Evolutionary conservation across 2,329 filamentous ascomycete species (phyloP).

Genomic region (Aspergillus tubingensis): DNA sequence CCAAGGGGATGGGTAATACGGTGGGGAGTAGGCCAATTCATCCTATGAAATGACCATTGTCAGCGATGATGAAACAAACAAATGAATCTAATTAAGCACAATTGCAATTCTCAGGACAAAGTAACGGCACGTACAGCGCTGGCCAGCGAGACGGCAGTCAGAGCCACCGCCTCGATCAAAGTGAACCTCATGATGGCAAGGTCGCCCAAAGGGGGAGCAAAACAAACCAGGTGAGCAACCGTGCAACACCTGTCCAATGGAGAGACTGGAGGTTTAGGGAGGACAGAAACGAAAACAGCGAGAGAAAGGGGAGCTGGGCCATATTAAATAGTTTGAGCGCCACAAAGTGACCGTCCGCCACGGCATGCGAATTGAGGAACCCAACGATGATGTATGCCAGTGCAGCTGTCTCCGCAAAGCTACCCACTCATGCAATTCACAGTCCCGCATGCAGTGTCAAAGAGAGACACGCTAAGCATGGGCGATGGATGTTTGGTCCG

Average conservation of each 20-base stretch:
- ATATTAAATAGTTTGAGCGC: conserved; percentile 7
- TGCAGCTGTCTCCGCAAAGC: conserved; percentile 2
- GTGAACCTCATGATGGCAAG: conserved; percentile 37
- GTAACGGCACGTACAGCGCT: conserved; percentile 30
- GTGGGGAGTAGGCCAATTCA: conserved; percentile 54
- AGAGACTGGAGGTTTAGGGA: neutral
- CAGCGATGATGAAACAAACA: conserved; percentile 1
- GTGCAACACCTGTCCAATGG: conserved; percentile 1
- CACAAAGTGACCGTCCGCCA: neutral
- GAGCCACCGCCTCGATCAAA: conserved; percentile 35
- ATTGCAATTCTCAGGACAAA: neutral
- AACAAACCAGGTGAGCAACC: neutral
- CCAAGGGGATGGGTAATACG: conserved; percentile 86
- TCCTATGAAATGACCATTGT: conserved; percentile 14
- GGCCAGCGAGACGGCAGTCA: conserved; percentile 35
- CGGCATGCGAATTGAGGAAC: neutral
- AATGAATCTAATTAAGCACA: no score
- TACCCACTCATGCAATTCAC: conserved; percentile 2
- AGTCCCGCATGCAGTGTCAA: conserved; percentile 1
- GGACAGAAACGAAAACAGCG: neutral
- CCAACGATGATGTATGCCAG: conserved; percentile 9
- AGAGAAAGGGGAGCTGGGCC: neutral
- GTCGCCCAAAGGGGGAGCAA: conserved; percentile 3
- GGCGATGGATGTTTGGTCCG: neutral
- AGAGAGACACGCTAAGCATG: neutral